A percentile compares a stretch with the other conserved stretches of the same genome.
phyloP scores from a whole-genome alignment of 441 rosid species.

The Sinapis alba region DNA sequence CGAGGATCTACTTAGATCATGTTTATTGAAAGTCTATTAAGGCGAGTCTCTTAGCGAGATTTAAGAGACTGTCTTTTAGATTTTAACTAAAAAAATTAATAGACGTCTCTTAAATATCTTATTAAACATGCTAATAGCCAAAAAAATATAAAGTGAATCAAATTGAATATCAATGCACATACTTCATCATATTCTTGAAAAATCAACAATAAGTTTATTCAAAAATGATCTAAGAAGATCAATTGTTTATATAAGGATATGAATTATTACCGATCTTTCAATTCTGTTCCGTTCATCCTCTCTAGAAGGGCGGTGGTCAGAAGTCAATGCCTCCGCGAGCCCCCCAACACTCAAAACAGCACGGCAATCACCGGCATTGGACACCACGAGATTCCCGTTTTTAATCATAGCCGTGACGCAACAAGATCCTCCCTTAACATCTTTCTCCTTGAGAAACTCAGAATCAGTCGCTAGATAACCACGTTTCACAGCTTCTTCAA shows the following conservation, averaged over 20 bases:
- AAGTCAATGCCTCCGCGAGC: constrained; percentile 56
- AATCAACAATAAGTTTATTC: neutral
- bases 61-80: no score
- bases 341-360: constrained; percentile 70
- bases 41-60: no score
- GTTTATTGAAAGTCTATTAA: no score
- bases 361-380: constrained; percentile 73
- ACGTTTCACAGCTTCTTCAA: constrained; percentile 47
- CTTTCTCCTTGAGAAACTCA: constrained; percentile 51
- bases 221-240: neutral
- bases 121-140: no score
- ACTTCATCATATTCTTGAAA: neutral
- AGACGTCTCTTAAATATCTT: no score
- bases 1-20: no score
- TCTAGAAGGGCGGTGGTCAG: constrained; percentile 69
- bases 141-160: neutral
- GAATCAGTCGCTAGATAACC: constrained; percentile 61
- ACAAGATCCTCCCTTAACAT: constrained; percentile 59
- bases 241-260: neutral
- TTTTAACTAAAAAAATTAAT: no score
- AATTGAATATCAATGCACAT: neutral
- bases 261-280: constrained; percentile 38
- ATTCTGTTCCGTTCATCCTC: constrained; percentile 57
- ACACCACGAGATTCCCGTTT: constrained; percentile 47
- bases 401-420: constrained; percentile 65